phyloP scores from a whole-genome alignment of 2,329 filamentous ascomycete genomes.

The Pezicula neosporulosa region DNA sequence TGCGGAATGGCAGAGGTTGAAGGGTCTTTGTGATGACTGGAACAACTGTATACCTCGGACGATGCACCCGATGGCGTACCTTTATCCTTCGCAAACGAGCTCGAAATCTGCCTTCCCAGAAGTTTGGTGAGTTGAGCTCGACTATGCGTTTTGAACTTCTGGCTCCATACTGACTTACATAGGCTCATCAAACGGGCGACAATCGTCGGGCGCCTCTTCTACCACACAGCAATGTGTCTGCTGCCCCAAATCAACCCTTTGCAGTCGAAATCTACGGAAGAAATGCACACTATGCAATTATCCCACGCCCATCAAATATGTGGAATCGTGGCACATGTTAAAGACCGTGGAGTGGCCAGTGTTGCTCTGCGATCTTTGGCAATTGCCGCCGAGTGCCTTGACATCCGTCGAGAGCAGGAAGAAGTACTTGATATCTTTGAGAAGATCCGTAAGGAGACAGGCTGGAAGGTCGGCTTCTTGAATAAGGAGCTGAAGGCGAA shows the following conservation, averaged over 20 bases:
- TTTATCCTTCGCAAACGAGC: constrained; percentile 63
- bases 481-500: constrained; percentile 67
- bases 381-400: constrained; percentile 72
- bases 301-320: constrained; percentile 82
- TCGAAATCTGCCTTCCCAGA: constrained; percentile 79
- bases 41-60: constrained; percentile 73
- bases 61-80: constrained; percentile 82
- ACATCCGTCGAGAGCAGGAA: constrained; percentile 67
- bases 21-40: constrained; percentile 80
- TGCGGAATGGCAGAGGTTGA: constrained; percentile 77
- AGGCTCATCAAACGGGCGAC: constrained; percentile 82
- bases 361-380: constrained; percentile 77
- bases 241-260: constrained; percentile 77
- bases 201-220: constrained; percentile 80
- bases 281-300: constrained; percentile 68
- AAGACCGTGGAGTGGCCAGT: constrained; percentile 74
- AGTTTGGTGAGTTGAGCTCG: constrained; percentile 61
- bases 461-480: constrained; percentile 74
- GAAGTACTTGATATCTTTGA: constrained; percentile 77
- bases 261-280: constrained; percentile 49
- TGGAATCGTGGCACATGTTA: constrained; percentile 82
- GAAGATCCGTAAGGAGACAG: constrained; percentile 70
- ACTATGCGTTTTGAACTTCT: neutral
- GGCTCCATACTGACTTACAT: constrained; percentile 2
- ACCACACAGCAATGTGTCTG: constrained; percentile 81